Base-by-base conservation (phyloP, 208 protist species). In the Wallacemonas rigidus region DNA sequence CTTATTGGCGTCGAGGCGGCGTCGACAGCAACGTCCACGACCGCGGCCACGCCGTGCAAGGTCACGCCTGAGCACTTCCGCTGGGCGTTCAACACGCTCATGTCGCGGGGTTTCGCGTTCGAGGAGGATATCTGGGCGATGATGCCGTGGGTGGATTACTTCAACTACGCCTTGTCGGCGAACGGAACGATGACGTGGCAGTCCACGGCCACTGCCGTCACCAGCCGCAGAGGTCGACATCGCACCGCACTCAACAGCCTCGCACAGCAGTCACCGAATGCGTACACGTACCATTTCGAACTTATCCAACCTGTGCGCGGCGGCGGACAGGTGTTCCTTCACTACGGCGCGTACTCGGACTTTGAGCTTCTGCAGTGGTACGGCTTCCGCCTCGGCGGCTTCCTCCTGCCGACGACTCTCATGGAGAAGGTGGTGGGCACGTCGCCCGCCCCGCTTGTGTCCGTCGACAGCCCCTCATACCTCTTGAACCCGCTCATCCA, bases 81-180 rank as follows among this genome's bases (percentile, higher is more conserved):
- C 60, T 95, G 90, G 88, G 85, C 85, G 4, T 92, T 92, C 77
- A 95, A 95, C 82, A 89, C 89, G 4, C 77, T 97, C 41, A 87
- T 95, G 85, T 95, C 80, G 61, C 86, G 93, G 45, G 93, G 89
- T 11, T 97, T 97, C 69, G 70, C 79, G 39, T 95, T 88, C 58
- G 69, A 83, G n/a, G 69, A 87, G 48, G 91, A 93, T 48, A 82
- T 92, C n/a, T 97, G 93, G 93, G 88, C 82, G 17, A 79, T 97
- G 83, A 97, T 97, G 75, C 93, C 93, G 39, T 97, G 77, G 71
- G 88, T 95, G 26, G 93, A 97, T 76, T 97, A 97, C 81, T 96
- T 97, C 80, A 97, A 97, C 81, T 95, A 97, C 76, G 81, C 84
- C 2, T 64, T 91, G 39, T 54, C 78, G 11, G 79, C 85, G 6